Evolutionary conservation across 306 rosid species (phyloP), one percentile per base, ranked within the genome.

Genomic region (Abrus precatorius): DNA sequence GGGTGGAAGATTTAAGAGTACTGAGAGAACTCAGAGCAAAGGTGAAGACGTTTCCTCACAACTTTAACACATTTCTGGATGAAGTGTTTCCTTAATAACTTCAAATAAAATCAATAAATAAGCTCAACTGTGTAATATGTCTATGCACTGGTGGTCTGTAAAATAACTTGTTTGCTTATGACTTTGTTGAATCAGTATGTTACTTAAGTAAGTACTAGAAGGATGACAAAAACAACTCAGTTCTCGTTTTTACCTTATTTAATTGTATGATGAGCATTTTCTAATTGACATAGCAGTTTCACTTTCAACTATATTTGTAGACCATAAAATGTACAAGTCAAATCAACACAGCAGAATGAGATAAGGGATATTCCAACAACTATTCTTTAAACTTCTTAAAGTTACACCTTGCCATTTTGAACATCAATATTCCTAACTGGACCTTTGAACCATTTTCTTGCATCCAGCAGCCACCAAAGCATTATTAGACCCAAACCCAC

Each of bases 381-480:
- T 80, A 74, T 55, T 14, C 52, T 36, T 33, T 69, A 79, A 52
- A 79, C 76, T 29, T 8, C 1, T 50, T 29, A 54, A 66, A 77
- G 64, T 82, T 50, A 93, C 8, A 84, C 87, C 76, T 86, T 91
- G 6, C 70, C 97, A 82, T 86, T 90, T 66, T 80, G 92, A 54
- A 3, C 47, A 52, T 89, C 92, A 82, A 90, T 81, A 52, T 92
- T 94, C 83, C 97, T 82, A 82, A 92, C 97, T 62, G 97, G 98
- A 27, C 98, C 97, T 72, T 77, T 92, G 80, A 92, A 94, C 98
- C 98, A 94, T 69, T 90, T 86, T 75, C 98, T 94, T 60, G 98
- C 98, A 81, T 92, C 97, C 76, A 94, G 44, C 13, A 89, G 49
- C 98, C 98, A 92, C 98, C 97, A 94, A 59, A 92, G 80, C 98